phyloP scores from a whole-genome alignment of 352 stramenopile genomes.

The Phytophthora chlamydospora region DNA sequence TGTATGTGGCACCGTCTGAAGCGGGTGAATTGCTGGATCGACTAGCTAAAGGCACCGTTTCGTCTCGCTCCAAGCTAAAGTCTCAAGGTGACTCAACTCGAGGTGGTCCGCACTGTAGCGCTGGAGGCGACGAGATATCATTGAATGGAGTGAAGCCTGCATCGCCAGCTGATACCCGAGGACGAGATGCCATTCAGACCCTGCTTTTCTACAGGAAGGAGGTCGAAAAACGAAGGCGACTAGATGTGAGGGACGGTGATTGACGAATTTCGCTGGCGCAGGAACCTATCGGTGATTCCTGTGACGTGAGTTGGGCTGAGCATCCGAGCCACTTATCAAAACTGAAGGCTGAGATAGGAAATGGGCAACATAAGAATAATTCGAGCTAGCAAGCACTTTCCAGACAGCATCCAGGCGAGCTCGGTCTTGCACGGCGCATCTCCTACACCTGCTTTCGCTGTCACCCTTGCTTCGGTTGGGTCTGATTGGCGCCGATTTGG shows the following conservation, averaged over 20 bases:
- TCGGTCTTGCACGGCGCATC: no score
- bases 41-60: constrained; percentile 62
- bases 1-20: constrained; percentile 41
- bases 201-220: constrained; percentile 70
- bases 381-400: no score
- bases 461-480: no score
- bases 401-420: not conserved
- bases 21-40: constrained; percentile 45
- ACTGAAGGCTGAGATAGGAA: no score
- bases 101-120: not conserved
- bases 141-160: constrained; percentile 2
- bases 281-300: no score
- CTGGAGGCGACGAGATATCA: constrained; percentile 3
- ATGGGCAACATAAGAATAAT: no score
- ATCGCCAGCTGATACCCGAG: constrained; percentile 34
- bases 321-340: no score
- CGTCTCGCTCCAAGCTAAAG: constrained; percentile 54
- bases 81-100: not conserved
- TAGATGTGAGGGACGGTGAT: constrained; percentile 14
- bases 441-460: no score
- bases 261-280: no score
- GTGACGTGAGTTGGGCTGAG: no score
- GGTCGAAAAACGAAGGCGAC: constrained; percentile 59
- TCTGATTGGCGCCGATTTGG: no score
- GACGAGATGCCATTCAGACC: constrained; percentile 59